Conservation (phyloP, 306 rosid species). For the Dryas alaskensis region DNA sequence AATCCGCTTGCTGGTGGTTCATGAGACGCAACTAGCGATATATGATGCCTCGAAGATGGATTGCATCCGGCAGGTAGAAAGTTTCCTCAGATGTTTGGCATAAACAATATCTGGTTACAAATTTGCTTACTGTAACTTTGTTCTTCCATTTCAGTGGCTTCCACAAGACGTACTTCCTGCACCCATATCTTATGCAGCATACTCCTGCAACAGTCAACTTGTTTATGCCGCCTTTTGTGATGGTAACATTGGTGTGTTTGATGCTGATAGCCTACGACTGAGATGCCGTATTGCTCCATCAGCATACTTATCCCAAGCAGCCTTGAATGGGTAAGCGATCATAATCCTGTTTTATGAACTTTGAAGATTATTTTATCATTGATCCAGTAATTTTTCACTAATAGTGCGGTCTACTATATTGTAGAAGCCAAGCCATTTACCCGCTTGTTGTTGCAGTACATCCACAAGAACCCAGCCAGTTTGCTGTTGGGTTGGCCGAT, state of each 20-base stretch:
- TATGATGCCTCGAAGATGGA: slow-evolving; percentile 91
- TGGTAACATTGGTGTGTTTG: slow-evolving; percentile 78
- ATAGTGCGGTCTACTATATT: slow-evolving; percentile 9
- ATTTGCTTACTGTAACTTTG: slow-evolving; percentile 14
- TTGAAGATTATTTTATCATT: not conserved
- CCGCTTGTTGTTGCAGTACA: slow-evolving; percentile 73
- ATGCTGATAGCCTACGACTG: slow-evolving; percentile 67
- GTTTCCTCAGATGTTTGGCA: slow-evolving; percentile 7
- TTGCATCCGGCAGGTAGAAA: slow-evolving; percentile 69
- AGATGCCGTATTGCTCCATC: slow-evolving; percentile 83
- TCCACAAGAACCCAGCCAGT: slow-evolving; percentile 69
- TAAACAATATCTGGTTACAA: slow-evolving; percentile 3
- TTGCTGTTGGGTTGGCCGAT: slow-evolving; percentile 70
- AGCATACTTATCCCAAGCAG: slow-evolving; percentile 51
- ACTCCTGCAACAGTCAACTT: slow-evolving; percentile 71
- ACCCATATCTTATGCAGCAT: slow-evolving; percentile 67
- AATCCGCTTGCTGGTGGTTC: slow-evolving; percentile 65
- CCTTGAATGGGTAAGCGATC: slow-evolving; percentile 55
- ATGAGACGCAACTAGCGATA: slow-evolving; percentile 80
- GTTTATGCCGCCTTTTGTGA: slow-evolving; percentile 65
- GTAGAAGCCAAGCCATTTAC: slow-evolving; percentile 61
- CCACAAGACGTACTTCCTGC: slow-evolving; percentile 74
- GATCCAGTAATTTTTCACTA: not conserved
- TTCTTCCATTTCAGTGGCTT: slow-evolving; percentile 66
- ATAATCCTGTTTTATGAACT: not conserved